Evolutionary conservation across 2,329 filamentous ascomycete species (phyloP).

Genomic region (Fusarium nisikadoi): DNA sequence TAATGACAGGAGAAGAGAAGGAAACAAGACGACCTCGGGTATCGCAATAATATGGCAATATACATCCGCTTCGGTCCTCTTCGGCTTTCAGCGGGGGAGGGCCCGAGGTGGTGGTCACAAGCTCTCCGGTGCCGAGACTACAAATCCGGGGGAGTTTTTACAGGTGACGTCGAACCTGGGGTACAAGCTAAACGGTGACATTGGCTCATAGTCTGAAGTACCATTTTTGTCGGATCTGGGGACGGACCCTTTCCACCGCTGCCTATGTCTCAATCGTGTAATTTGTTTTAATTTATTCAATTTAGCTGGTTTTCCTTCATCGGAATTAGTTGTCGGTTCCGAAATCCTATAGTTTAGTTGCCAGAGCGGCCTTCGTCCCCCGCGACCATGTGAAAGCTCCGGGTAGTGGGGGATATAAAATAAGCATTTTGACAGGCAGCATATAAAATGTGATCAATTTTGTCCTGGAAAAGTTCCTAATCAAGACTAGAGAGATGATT

Average conservation of each 20-base stretch:
- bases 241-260: background rate
- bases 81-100: conserved; percentile 52
- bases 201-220: background rate
- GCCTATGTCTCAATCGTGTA: background rate
- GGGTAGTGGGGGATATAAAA: conserved; percentile 2
- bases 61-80: conserved; percentile 46
- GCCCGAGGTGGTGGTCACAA: conserved; percentile 41
- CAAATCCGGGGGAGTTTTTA: conserved; percentile 27
- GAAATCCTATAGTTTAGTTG: background rate
- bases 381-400: conserved; percentile 32
- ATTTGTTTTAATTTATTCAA: background rate
- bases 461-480: background rate
- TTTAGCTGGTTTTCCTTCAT: background rate
- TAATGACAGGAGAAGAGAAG: background rate
- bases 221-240: too few relatives aligned
- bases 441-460: background rate
- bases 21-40: conserved; percentile 33
- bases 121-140: conserved; percentile 36
- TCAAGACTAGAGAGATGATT: background rate
- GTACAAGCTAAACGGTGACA: conserved; percentile 5
- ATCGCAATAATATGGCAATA: conserved; percentile 13
- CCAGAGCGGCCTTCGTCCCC: conserved; percentile 32
- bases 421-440: background rate
- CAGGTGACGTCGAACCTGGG: conserved; percentile 26
- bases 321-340: conserved; percentile 9